Base-by-base conservation (phyloP, 1,284 basidiomycete genomes). In the Anthracocystis walkeri region DNA sequence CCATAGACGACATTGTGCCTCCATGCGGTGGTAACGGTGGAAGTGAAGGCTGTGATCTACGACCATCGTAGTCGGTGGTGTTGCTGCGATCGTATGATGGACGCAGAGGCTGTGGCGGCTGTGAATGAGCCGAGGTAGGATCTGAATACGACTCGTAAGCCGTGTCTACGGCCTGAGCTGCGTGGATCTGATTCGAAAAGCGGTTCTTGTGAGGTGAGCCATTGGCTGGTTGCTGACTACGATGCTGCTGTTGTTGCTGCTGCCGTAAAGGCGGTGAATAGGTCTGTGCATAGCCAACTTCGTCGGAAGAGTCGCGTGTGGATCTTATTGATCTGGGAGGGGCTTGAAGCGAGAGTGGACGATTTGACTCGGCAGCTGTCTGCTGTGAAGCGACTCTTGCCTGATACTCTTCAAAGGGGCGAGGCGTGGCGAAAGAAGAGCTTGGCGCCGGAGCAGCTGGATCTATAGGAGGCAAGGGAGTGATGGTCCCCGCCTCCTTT, bases 401-500 rank as follows among this genome's bases (percentile, higher is more conserved):
- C 42, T 69, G 72, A 45, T 75, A 75, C 50, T 75, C 61, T 21
- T 69, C 62, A 29, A 75, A 75, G 12, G 33, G 65, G 18, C 72
- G 65, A 6, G 66, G 72, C 8, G 61, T 65, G 27, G 41, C 62
- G 33, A 75, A 75, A 6, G 72, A 69, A n/a, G 62, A 62, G 31
- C 50, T 54, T 44, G 31, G 57, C 51, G 29, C 4, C 16, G 46
- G 46, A 29, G 27, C 46, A 31, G 62, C 45, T 7, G 66, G 58
- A 29, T 46, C 63, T 51, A 63, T 57, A 21, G 65, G 66, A 65
- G 72, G 72, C 65, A 75, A 48, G 45, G 72, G 72, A 50, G 65
- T 69, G 63, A 75, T 75, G 66, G 55, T 46, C 55, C 66, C 72
- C 12, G 72, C 72, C 66, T 69, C 71, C 66, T 69, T 75, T 29